Evolutionary conservation across 805 yeast species (phyloP).

Genomic region (Metschnikowia drakensbergensis): DNA sequence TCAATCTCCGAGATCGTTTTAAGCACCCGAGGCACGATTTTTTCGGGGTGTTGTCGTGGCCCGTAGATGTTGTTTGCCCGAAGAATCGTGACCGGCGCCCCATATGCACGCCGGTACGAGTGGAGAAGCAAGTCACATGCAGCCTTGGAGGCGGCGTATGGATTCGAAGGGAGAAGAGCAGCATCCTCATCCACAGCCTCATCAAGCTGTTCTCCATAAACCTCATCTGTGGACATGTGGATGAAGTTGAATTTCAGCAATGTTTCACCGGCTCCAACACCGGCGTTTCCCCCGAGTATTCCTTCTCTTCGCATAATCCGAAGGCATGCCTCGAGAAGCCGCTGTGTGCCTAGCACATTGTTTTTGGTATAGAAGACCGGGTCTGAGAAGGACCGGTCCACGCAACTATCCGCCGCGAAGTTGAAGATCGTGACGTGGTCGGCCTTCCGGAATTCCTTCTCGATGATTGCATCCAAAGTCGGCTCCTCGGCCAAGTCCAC

Average conservation of each 20-base stretch:
- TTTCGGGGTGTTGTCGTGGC: conserved; percentile 51
- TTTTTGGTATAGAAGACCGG: conserved; percentile 44
- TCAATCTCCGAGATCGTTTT: not conserved
- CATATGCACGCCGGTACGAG: conserved; percentile 42
- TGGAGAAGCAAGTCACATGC: conserved; percentile 46
- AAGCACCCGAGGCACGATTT: conserved; percentile 38
- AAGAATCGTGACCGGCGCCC: conserved; percentile 39
- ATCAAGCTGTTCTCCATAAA: conserved; percentile 45
- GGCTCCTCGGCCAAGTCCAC: conserved; percentile 34
- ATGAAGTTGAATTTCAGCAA: conserved; percentile 7
- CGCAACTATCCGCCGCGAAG: conserved; percentile 55
- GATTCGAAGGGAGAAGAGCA: conserved; percentile 48
- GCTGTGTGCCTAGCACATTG: conserved; percentile 47
- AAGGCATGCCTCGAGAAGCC: conserved; percentile 38
- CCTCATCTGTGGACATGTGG: conserved; percentile 59
- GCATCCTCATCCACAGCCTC: conserved; percentile 31
- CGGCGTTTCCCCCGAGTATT: not conserved
- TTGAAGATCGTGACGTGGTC: conserved; percentile 33
- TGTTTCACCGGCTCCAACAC: not conserved
- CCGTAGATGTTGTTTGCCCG: conserved; percentile 55
- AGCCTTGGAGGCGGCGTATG: conserved; percentile 56
- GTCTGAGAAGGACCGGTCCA: conserved; percentile 46
- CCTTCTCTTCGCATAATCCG: not conserved
- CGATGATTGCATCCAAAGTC: conserved; percentile 17
- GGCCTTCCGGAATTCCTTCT: conserved; percentile 8